Conservation (phyloP, 169 alveolate genomes). For the Theileria sp. region DNA sequence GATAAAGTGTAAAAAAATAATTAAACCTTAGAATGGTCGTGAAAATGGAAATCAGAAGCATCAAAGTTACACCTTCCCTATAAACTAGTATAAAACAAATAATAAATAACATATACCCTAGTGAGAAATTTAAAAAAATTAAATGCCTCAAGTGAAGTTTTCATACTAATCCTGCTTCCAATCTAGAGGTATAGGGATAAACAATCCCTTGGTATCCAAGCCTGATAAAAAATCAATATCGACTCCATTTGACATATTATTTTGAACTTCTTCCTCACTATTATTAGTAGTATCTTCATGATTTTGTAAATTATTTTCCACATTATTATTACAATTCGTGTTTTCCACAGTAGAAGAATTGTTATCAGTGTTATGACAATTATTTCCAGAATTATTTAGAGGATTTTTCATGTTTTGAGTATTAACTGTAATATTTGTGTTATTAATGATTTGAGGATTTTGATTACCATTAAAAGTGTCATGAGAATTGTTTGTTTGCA, state of each 20-base stretch:
- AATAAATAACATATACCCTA: background rate
- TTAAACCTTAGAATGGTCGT: conserved; percentile 18
- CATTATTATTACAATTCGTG: background rate
- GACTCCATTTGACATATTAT: background rate
- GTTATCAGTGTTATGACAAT: background rate
- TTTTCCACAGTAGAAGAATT: background rate
- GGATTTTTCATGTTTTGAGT: background rate
- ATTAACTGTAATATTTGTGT: background rate
- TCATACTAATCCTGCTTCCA: conserved; percentile 11
- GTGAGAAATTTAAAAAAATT: conserved; percentile 1
- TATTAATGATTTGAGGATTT: background rate
- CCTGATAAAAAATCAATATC: conserved; percentile 19
- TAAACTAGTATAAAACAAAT: background rate
- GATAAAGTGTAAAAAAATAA: background rate
- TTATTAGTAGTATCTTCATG: background rate
- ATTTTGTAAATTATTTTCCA: background rate
- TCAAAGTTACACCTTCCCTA: background rate
- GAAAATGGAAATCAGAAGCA: background rate
- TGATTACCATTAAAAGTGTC: background rate
- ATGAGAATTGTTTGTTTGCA: background rate
- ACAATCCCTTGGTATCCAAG: conserved; percentile 20
- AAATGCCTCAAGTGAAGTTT: conserved; percentile 9
- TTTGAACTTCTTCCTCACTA: background rate
- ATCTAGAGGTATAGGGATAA: conserved; percentile 24
- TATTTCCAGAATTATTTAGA: background rate